Evolutionary conservation across 2,329 filamentous ascomycete species (phyloP).

Genomic region (Aschersonia sp.): DNA sequence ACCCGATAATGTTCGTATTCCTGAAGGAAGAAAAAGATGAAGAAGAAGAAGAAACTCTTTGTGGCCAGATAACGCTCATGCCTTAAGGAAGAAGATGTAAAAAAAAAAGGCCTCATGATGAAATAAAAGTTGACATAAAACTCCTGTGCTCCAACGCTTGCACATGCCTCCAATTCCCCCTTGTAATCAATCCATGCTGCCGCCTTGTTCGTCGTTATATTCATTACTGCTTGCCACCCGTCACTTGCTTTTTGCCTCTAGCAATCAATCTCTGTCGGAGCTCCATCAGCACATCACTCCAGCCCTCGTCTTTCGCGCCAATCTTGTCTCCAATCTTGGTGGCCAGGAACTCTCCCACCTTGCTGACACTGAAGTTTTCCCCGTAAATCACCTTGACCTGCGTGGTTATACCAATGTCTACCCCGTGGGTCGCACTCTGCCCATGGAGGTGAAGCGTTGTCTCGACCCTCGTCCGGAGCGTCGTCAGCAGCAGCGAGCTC

Average conservation of each 20-base stretch:
- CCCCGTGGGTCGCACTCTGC: constrained; percentile 27
- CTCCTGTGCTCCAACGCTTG: too few relatives aligned
- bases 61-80: too few relatives aligned
- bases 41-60: too few relatives aligned
- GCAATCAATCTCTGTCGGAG: constrained; percentile 39
- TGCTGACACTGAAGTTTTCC: constrained; percentile 60
- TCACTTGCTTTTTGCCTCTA: constrained; percentile 32
- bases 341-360: constrained; percentile 57
- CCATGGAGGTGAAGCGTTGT: constrained; percentile 41
- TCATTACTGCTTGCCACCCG: too few relatives aligned
- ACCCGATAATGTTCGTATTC: too few relatives aligned
- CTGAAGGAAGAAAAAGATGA: too few relatives aligned
- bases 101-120: too few relatives aligned
- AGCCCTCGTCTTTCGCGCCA: constrained; percentile 23
- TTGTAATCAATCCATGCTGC: constrained; percentile 8
- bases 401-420: constrained; percentile 38
- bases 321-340: constrained; percentile 32
- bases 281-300: constrained; percentile 41
- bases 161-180: too few relatives aligned
- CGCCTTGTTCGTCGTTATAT: not conserved
- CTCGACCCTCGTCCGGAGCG: constrained; percentile 54
- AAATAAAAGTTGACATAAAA: too few relatives aligned
- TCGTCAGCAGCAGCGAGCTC: constrained; percentile 45
- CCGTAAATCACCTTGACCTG: constrained; percentile 57
- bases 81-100: too few relatives aligned